A percentile compares a stretch with the other conserved stretches of the same genome.
phyloP scores from a whole-genome alignment of 805 yeast genomes.

The Schwanniomyces yamadae region DNA sequence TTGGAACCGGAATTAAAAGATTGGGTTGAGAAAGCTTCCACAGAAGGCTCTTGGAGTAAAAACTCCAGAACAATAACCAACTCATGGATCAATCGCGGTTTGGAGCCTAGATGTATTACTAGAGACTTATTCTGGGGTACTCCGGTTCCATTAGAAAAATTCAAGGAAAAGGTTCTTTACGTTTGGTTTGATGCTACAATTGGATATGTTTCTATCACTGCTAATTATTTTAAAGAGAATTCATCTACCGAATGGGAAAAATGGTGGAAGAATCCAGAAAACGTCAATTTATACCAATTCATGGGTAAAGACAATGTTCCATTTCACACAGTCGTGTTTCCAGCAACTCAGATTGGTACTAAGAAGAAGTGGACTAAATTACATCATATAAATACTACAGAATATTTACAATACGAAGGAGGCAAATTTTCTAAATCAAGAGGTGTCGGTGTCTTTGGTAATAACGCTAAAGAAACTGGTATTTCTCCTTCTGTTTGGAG shows the following conservation, averaged over 20 bases:
- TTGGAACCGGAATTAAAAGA: constrained; percentile 70
- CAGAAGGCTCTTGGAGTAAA: constrained; percentile 85
- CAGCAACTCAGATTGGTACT: constrained; percentile 88
- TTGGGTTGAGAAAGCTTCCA: constrained; percentile 72
- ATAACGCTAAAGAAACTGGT: constrained; percentile 93
- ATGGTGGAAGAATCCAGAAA: constrained; percentile 96
- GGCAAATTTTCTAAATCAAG: constrained; percentile 99
- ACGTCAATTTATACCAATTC: constrained; percentile 88
- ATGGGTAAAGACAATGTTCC: constrained; percentile 99
- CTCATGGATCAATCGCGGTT: constrained; percentile 92
- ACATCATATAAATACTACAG: constrained; percentile 91
- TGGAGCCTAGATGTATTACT: constrained; percentile 92
- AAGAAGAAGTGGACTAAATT: constrained; percentile 85
- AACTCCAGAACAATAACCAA: constrained; percentile 86
- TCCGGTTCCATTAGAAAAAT: constrained; percentile 89
- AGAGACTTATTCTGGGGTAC: constrained; percentile 98
- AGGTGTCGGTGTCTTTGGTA: constrained; percentile 97
- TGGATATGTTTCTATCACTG: constrained; percentile 95
- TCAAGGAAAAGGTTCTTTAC: constrained; percentile 84
- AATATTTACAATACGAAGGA: constrained; percentile 94
- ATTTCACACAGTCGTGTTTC: constrained; percentile 98
- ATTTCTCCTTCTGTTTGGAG: constrained; percentile 94
- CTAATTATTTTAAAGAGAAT: constrained; percentile 62
- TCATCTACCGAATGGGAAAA: constrained; percentile 58
- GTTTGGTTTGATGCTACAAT: constrained; percentile 99